Conservation (phyloP, 2,329 filamentous ascomycete species). For the Cordyceps cateniannulata region DNA sequence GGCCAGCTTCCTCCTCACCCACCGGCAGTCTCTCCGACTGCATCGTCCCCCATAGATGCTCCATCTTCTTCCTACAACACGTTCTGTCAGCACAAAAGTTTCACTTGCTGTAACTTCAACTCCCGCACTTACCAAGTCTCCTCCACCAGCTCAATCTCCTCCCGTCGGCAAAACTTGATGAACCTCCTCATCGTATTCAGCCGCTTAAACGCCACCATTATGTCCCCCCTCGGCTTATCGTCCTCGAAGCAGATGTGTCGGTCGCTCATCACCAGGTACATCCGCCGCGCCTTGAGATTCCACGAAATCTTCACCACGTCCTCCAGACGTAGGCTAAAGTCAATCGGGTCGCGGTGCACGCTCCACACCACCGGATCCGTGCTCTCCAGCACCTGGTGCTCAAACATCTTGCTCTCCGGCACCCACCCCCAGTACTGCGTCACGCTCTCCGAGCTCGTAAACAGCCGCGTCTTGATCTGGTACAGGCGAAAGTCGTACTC, state of each 20-base stretch:
- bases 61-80: conserved; percentile 27
- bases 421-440: conserved; percentile 53
- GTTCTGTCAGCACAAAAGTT: background rate
- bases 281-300: conserved; percentile 34
- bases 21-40: conserved; percentile 26
- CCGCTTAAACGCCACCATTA: conserved; percentile 47
- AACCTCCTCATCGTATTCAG: conserved; percentile 47
- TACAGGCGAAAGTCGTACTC: conserved; percentile 45
- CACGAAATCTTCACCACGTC: conserved; percentile 42
- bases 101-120: background rate
- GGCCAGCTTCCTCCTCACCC: conserved; percentile 21
- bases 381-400: conserved; percentile 48
- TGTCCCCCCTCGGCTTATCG: conserved; percentile 34
- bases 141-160: conserved; percentile 35
- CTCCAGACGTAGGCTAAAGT: conserved; percentile 42
- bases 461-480: conserved; percentile 43
- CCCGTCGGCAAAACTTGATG: conserved; percentile 38
- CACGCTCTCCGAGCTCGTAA: conserved; percentile 39
- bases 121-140: conserved; percentile 32
- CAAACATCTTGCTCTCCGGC: conserved; percentile 33
- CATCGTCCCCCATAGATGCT: conserved; percentile 29
- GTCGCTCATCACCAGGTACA: conserved; percentile 34
- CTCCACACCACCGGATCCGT: conserved; percentile 40
- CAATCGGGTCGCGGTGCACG: conserved; percentile 41
- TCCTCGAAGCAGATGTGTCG: conserved; percentile 23